A percentile compares a stretch with the other conserved stretches of the same genome.
phyloP scores from a whole-genome alignment of 139 green algal species.

The Choricystis sp. region DNA sequence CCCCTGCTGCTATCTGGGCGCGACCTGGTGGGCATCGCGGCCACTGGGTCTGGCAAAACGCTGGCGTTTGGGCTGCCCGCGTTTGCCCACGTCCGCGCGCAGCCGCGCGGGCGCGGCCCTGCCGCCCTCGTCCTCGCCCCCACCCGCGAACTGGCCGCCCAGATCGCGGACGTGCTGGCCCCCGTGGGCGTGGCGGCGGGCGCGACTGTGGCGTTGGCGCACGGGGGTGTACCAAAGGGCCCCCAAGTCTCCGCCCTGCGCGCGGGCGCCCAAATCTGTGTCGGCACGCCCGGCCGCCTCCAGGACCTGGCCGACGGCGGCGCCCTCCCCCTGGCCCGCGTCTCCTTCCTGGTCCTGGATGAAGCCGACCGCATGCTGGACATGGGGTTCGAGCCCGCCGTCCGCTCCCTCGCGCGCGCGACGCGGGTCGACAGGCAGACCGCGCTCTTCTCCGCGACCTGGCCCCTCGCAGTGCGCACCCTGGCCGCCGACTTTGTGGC shows the following conservation, averaged over 20 bases:
- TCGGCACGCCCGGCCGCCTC: slow-evolving; percentile 79
- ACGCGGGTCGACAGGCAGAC: slow-evolving; percentile 64
- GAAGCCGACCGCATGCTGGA: slow-evolving; percentile 92
- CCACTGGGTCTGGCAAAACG: slow-evolving; percentile 67
- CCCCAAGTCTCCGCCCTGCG: slow-evolving; percentile 31
- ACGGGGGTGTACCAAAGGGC: slow-evolving; percentile 77
- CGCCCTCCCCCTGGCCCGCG: slow-evolving; percentile 2
- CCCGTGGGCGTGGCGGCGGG: slow-evolving; percentile 29
- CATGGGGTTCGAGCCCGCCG: slow-evolving; percentile 80
- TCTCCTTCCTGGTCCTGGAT: slow-evolving; percentile 77
- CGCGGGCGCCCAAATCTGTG: slow-evolving; percentile 38
- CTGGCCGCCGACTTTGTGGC: slow-evolving; percentile 75
- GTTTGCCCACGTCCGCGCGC: slow-evolving; percentile 53
- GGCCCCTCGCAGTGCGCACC: slow-evolving; percentile 69
- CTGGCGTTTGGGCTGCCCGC: slow-evolving; percentile 73
- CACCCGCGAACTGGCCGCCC: slow-evolving; percentile 79
- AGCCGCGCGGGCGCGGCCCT: slow-evolving; percentile 22
- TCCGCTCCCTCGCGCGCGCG: slow-evolving; percentile 30
- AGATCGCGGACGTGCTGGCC: slow-evolving; percentile 63
- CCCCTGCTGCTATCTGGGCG: slow-evolving; percentile 58
- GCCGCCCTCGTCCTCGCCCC: slow-evolving; percentile 64
- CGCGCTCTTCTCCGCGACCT: slow-evolving; percentile 94
- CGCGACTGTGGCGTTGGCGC: slow-evolving; percentile 27
- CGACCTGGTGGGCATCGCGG: slow-evolving; percentile 76
- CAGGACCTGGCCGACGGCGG: slow-evolving; percentile 77